Conservation (phyloP, 352 stramenopile genomes). For the Thalassiosira hispida region DNA sequence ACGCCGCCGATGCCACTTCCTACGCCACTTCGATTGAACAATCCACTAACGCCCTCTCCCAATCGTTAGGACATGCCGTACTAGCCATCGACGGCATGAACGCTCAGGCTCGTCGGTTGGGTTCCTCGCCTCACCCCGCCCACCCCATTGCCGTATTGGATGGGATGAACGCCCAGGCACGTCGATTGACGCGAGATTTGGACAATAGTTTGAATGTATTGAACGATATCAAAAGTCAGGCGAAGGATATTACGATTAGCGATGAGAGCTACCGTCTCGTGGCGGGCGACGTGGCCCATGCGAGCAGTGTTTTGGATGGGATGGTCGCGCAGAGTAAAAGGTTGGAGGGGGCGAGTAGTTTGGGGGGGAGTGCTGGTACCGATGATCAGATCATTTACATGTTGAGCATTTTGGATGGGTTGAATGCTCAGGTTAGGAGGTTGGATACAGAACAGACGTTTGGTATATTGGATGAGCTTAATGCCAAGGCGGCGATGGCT, state of each 20-base stretch:
- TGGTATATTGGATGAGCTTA: constrained; percentile 47
- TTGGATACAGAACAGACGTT: constrained; percentile 46
- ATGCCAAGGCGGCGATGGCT: constrained; percentile 30
- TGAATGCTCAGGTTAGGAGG: constrained; percentile 49
- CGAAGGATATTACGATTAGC: constrained; percentile 24
- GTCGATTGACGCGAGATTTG: constrained; percentile 31
- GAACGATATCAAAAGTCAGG: constrained; percentile 24
- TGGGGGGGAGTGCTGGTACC: neutral
- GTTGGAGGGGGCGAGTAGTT: constrained; percentile 22
- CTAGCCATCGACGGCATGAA: constrained; percentile 45
- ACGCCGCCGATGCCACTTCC: neutral
- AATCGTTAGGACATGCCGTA: constrained; percentile 43
- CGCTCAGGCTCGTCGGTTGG: constrained; percentile 28
- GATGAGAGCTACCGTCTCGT: constrained; percentile 24
- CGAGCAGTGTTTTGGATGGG: constrained; percentile 46
- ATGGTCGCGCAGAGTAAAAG: constrained; percentile 41
- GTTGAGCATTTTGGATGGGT: constrained; percentile 50
- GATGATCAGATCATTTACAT: constrained; percentile 51
- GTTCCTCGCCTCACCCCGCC: constrained; percentile 1
- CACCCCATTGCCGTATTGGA: constrained; percentile 41
- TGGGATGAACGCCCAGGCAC: constrained; percentile 43
- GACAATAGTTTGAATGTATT: constrained; percentile 22
- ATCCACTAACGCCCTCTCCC: constrained; percentile 40
- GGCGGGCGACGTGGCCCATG: constrained; percentile 21
- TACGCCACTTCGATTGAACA: constrained; percentile 27